Conservation (phyloP, 305 asterid genomes). For the Euphrasia arctica region DNA sequence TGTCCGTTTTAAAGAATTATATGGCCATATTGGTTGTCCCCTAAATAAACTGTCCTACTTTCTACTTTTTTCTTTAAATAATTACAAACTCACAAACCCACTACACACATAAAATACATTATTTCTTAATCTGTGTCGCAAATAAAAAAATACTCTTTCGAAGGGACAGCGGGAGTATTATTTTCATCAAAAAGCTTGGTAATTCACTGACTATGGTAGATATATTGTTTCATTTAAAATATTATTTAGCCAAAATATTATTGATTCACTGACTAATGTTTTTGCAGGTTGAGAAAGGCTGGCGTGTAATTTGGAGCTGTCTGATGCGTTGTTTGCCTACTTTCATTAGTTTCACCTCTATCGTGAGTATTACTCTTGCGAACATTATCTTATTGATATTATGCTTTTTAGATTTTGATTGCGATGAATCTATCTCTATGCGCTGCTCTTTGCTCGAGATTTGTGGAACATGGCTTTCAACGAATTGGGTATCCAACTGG, state of each 20-base stretch:
- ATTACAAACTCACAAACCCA: no score
- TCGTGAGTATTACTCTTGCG: slow-evolving; percentile 51
- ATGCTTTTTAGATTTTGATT: not conserved
- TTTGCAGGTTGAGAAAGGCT: slow-evolving; percentile 71
- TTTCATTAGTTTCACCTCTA: slow-evolving; percentile 50
- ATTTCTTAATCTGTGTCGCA: no score
- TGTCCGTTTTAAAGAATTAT: no score
- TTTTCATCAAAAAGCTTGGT: slow-evolving; percentile 3
- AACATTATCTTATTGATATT: not conserved
- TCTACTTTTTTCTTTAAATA: no score
- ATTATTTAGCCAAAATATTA: slow-evolving; percentile 16
- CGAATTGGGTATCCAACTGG: no score
- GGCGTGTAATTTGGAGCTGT: slow-evolving; percentile 77
- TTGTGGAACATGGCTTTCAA: no score
- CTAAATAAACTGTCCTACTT: no score
- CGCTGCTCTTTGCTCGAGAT: not conserved
- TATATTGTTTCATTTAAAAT: slow-evolving; percentile 15
- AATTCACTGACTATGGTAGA: slow-evolving; percentile 6
- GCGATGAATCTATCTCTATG: slow-evolving; percentile 1
- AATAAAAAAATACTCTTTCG: no score
- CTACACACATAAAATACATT: no score
- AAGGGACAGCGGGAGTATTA: not conserved
- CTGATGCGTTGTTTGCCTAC: slow-evolving; percentile 76
- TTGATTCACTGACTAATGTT: slow-evolving; percentile 1
- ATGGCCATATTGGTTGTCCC: no score